A percentile compares a stretch with the other conserved stretches of the same genome.
Evolutionary conservation across 257 asterid species (phyloP).

Genomic region (Solanum acaule): DNA sequence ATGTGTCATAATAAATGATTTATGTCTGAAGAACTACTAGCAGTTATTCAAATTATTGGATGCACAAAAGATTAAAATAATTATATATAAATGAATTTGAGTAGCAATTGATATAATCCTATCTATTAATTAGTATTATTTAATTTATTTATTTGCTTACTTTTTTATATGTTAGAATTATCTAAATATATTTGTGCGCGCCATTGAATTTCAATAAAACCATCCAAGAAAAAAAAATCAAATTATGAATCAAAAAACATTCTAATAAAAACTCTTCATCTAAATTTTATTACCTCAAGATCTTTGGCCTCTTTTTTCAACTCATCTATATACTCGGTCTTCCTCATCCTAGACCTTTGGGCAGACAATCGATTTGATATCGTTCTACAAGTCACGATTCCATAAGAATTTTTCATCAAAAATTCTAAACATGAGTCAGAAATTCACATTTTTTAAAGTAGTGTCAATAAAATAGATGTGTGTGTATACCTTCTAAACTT

Average conservation of each 20-base stretch:
- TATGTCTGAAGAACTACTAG: too few relatives aligned
- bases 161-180: not conserved
- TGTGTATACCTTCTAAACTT: too few relatives aligned
- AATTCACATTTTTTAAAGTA: too few relatives aligned
- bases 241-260: not conserved
- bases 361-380: too few relatives aligned
- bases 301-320: conserved; percentile 21
- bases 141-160: too few relatives aligned
- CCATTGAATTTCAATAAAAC: not conserved
- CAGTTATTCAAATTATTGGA: too few relatives aligned
- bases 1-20: too few relatives aligned
- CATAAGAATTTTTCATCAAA: too few relatives aligned
- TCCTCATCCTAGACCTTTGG: conserved; percentile 20
- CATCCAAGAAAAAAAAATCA: not conserved
- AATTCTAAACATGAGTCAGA: too few relatives aligned
- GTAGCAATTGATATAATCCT: not conserved
- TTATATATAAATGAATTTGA: not conserved
- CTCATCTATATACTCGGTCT: conserved; percentile 6
- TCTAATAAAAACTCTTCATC: not conserved
- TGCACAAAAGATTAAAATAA: not conserved
- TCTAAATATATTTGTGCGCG: not conserved
- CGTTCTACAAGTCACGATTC: too few relatives aligned
- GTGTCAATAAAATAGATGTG: too few relatives aligned
- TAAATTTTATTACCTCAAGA: conserved; percentile 9
- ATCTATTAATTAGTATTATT: not conserved